phyloP scores from a whole-genome alignment of 768 basidiomycete species.

The Russula virescens region DNA sequence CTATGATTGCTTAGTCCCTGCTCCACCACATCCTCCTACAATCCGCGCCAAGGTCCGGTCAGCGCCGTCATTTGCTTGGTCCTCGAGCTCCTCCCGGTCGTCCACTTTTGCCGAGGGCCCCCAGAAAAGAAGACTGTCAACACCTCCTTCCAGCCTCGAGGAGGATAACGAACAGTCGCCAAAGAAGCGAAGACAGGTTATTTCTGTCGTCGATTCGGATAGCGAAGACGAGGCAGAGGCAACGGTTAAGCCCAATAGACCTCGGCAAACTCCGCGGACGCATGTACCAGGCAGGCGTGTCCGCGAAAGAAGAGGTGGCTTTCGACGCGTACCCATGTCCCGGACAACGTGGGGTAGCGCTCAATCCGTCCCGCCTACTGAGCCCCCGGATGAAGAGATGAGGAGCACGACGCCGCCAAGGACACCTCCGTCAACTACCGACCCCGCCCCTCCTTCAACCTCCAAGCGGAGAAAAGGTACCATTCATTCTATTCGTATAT shows the following conservation, averaged over 20 bases:
- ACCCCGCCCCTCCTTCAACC: constrained; percentile 2
- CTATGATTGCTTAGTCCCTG: constrained; percentile 59
- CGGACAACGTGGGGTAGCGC: neutral
- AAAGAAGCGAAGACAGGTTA: constrained; percentile 18
- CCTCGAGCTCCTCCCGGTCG: constrained; percentile 18
- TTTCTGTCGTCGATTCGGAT: constrained; percentile 26
- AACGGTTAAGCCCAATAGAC: constrained; percentile 34
- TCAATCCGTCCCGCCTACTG: neutral
- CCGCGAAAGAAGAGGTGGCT: constrained; percentile 10
- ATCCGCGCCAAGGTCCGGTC: constrained; percentile 26
- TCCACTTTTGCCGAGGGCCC: neutral
- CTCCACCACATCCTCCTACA: constrained; percentile 26
- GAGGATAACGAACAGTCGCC: constrained; percentile 8
- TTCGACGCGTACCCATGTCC: neutral
- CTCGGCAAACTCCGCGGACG: constrained; percentile 6
- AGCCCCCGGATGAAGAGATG: constrained; percentile 9
- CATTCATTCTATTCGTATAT: neutral
- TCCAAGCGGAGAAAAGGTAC: constrained; percentile 19
- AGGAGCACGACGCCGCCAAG: constrained; percentile 7
- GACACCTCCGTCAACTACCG: neutral
- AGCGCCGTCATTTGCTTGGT: constrained; percentile 11
- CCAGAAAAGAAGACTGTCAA: constrained; percentile 19
- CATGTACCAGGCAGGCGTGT: constrained; percentile 19
- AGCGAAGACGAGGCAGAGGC: constrained; percentile 43
- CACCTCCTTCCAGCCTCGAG: constrained; percentile 17